phyloP scores from a whole-genome alignment of 2,329 filamentous ascomycete species.

The Orbilia quercus region DNA sequence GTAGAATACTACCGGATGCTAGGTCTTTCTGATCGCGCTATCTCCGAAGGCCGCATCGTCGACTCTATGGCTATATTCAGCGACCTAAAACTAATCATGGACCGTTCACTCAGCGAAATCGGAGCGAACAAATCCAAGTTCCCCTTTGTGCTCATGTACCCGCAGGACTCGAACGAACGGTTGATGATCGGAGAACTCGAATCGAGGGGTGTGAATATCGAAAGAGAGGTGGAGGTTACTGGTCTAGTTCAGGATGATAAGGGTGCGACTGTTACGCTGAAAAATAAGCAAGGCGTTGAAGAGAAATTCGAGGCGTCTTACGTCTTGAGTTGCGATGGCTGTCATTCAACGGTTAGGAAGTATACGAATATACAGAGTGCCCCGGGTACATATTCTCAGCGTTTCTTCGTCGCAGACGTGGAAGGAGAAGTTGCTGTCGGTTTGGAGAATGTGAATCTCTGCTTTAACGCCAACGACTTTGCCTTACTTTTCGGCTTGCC shows the following conservation, averaged over 20 bases:
- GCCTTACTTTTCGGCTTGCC: constrained; percentile 62
- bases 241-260: constrained; percentile 61
- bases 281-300: constrained; percentile 50
- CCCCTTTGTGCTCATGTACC: constrained; percentile 61
- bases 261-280: constrained; percentile 60
- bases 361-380: constrained; percentile 63
- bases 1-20: constrained; percentile 68
- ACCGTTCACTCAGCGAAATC: constrained; percentile 61
- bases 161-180: constrained; percentile 62
- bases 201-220: constrained; percentile 49
- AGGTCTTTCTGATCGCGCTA: constrained; percentile 62
- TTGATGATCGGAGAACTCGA: constrained; percentile 61
- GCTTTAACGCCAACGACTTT: constrained; percentile 62
- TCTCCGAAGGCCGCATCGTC: constrained; percentile 63
- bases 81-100: constrained; percentile 61
- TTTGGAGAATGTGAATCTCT: constrained; percentile 62
- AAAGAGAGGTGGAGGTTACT: constrained; percentile 61
- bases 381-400: constrained; percentile 64
- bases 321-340: constrained; percentile 69
- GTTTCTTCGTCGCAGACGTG: constrained; percentile 66
- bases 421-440: constrained; percentile 61
- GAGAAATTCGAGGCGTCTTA: constrained; percentile 63
- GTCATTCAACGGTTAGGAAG: constrained; percentile 66
- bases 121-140: constrained; percentile 61
- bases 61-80: constrained; percentile 63